Evolutionary conservation across 306 rosid species (phyloP).

Genomic region (Biancaea sappan): DNA sequence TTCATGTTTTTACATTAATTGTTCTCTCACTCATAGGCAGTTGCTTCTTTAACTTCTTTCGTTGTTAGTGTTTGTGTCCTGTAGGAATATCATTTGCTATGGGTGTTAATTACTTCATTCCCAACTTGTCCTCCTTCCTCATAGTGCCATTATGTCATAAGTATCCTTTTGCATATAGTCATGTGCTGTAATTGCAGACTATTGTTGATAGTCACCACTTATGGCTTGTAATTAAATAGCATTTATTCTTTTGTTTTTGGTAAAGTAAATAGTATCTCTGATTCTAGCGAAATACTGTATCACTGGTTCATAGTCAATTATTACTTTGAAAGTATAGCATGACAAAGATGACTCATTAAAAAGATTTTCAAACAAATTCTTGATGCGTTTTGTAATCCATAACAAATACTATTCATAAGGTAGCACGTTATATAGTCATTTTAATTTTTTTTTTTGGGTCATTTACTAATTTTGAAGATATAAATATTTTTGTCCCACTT

Average conservation of each 20-base stretch:
- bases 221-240: slow-evolving; percentile 9
- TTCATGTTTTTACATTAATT: not conserved
- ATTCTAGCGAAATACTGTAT: slow-evolving; percentile 17
- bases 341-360: not conserved
- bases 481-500: not conserved
- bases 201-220: not conserved
- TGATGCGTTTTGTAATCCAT: not conserved
- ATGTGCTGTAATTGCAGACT: slow-evolving; percentile 3
- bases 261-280: not conserved
- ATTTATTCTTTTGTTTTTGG: not conserved
- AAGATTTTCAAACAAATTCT: not conserved
- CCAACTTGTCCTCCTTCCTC: not conserved
- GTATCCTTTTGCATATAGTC: not conserved
- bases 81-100: not conserved
- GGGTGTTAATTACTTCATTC: not conserved
- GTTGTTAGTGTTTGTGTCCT: slow-evolving; percentile 7
- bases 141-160: not conserved
- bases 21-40: not conserved
- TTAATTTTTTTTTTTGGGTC: not conserved
- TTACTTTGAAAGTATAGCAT: not conserved
- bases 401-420: not conserved
- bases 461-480: not conserved
- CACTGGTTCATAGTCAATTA: not conserved
- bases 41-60: not conserved
- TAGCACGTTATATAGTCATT: not conserved